Evolutionary conservation across 2,329 filamentous ascomycete genomes (phyloP), one percentile per base, ranked within the genome.

Genomic region (Aspergillus jensenii): DNA sequence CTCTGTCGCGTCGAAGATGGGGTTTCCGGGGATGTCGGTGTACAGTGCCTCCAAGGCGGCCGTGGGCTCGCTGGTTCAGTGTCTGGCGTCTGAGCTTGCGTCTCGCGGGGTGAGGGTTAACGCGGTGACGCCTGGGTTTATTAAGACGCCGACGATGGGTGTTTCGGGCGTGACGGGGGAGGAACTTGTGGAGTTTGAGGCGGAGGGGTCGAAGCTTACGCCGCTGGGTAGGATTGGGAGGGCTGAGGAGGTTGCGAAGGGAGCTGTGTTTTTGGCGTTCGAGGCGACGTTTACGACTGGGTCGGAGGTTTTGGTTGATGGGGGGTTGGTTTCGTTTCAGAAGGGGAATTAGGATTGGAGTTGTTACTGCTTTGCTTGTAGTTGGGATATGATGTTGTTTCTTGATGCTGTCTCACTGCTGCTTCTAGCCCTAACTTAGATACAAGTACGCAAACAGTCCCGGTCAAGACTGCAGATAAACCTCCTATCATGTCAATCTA

Each of bases 241-340:
- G 3, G 43, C 59, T 2, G 47, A 27, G n/a, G 56, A 61, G 33
- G 48, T 61, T 11, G 56, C 59, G 6, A 46, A 25, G 14, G 59
- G 40, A 0, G 59, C 55, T 19, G 21, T 51, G 7, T 61, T 61
- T 35, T 17, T 61, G 9, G 59, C 35, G 0, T 61, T 61, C 12
- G 59, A 61, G 31, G 56, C 59, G 3, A 61, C 48, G 1, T 61
- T 61, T 33, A 59, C 59, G 3, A 61, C 59, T 9, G 59, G 52
- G 0, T 44, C 52, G 6, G 46, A 61, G 17, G n/a, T 61, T 17
- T 23, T 41, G 6, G 21, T 59, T 52, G 56, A 61, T 51, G 59
- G 59, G 15, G 56, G 56, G 12, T 46, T 61, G 33, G 25, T 47
- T 33, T 21, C 5, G 21, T 35, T 49, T n/a, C 45, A 48, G 7